phyloP scores from a whole-genome alignment of 1,284 basidiomycete genomes.

The Pascua sp. region DNA sequence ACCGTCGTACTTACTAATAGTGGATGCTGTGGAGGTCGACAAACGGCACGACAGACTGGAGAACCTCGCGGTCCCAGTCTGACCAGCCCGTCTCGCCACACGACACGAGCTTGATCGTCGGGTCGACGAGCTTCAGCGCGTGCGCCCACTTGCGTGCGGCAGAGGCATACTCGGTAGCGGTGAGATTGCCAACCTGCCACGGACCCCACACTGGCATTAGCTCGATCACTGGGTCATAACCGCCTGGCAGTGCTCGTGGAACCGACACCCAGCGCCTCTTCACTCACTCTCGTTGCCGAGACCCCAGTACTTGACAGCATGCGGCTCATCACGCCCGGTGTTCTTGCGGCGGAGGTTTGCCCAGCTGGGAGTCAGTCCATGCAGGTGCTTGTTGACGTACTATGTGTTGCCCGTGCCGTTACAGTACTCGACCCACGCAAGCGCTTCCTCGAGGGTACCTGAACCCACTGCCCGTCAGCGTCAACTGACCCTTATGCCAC shows the following conservation, averaged over 20 bases:
- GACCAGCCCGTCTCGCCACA: constrained; percentile 57
- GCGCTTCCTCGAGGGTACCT: constrained; percentile 60
- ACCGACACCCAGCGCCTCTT: no score
- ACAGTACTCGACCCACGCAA: constrained; percentile 67
- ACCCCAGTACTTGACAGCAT: constrained; percentile 55
- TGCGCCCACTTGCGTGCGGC: constrained; percentile 64
- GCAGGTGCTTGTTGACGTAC: constrained; percentile 18
- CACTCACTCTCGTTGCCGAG: constrained; percentile 50
- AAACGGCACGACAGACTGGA: constrained; percentile 36
- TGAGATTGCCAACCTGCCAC: constrained; percentile 65
- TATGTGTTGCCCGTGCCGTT: constrained; percentile 54
- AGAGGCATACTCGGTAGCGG: constrained; percentile 59
- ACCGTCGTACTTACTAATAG: constrained; percentile 23
- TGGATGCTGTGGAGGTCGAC: constrained; percentile 51
- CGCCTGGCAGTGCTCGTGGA: no score
- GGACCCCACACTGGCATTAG: constrained; percentile 56
- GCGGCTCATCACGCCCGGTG: constrained; percentile 60
- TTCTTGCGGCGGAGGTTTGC: constrained; percentile 60
- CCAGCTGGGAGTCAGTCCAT: constrained; percentile 38
- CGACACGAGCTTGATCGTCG: constrained; percentile 58
- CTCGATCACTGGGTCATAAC: no score
- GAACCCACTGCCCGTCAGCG: constrained; percentile 33
- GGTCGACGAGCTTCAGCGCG: constrained; percentile 60
- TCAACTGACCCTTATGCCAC: constrained; percentile 49
- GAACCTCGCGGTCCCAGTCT: constrained; percentile 51